Conservation (phyloP, 2,329 filamentous ascomycete genomes). For the Capronia epimyces region DNA sequence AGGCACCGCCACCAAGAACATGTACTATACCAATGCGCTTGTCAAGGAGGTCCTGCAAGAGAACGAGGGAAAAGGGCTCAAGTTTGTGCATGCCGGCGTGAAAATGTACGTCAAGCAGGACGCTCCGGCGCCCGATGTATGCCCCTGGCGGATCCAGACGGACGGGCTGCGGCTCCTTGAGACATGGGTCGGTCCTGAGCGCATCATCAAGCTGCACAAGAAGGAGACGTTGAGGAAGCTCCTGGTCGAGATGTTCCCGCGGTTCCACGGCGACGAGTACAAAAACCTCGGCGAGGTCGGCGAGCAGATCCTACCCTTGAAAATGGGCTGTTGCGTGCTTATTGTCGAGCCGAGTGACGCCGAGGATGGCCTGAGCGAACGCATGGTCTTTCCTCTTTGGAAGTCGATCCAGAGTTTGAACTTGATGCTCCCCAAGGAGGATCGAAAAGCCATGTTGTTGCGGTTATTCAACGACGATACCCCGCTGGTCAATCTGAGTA, state of each 20-base stretch:
- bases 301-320: conserved; percentile 69
- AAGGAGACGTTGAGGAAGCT: conserved; percentile 75
- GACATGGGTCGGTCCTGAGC: conserved; percentile 74
- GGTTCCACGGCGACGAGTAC: conserved; percentile 69
- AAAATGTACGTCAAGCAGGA: conserved; percentile 99
- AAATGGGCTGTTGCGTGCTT: conserved; percentile 88
- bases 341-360: conserved; percentile 68
- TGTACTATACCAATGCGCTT: conserved; percentile 88
- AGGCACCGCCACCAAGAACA: conserved; percentile 82
- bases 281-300: conserved; percentile 79
- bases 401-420: conserved; percentile 87
- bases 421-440: conserved; percentile 97
- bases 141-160: conserved; percentile 90
- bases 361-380: conserved; percentile 61
- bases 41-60: conserved; percentile 76
- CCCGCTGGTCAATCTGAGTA: conserved; percentile 64
- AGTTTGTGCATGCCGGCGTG: conserved; percentile 93
- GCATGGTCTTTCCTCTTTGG: conserved; percentile 88
- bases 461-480: conserved; percentile 85
- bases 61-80: conserved; percentile 87
- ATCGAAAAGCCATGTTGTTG: conserved; percentile 84
- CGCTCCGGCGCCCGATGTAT: conserved; percentile 76
- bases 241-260: conserved; percentile 94
- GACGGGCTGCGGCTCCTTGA: conserved; percentile 89
- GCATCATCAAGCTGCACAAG: conserved; percentile 68